Base-by-base conservation (phyloP, 2,329 filamentous ascomycete genomes). In the Sporothrix sp. region DNA sequence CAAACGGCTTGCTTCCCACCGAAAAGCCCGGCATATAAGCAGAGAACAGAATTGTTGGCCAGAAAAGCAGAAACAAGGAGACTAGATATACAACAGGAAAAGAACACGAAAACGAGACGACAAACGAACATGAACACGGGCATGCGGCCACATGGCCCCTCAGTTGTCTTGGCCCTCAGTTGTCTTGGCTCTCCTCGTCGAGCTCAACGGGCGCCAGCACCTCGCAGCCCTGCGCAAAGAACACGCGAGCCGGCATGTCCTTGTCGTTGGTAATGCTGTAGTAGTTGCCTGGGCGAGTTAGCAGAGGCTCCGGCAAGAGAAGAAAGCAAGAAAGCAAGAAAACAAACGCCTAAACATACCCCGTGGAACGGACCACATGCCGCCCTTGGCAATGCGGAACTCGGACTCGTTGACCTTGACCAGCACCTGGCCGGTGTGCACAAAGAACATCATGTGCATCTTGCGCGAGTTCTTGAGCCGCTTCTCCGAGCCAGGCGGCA, bases 371-470 rank as follows among this genome's bases (percentile, higher is more conserved):
- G 95, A 90, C 77, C 87, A 97, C 66, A 90, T 85, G 48, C 91
- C 91, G 36, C 91, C 90, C 59, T 85, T 88, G 33, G 83, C 81
- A 57, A 95, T 89, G 51, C 84, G 81, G 64, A 98, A 97, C 55
- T 75, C 72, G 21, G 78, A 84, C 57, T 85, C 79, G 57, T 85
- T 81, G 43, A 95, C 78, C 25, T 81, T 85, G 18, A 95, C 90
- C 57, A 81, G 74, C 18, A 96, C 88, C 57, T 85, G 82, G 20
- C 93, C 93, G 39, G 79, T 77, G 59, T 88, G 84, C 27, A 98
- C 85, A 60, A 95, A 96, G 66, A 97, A 97, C 1, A 86, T 83
- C 84, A 98, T 93, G 63, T 96, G 89, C 87, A 96, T 97, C 70
- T 86, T 90, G 56, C 91, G 78, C 32, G 86, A 85, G 67, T 96